phyloP scores from a whole-genome alignment of 495 filamentous ascomycete genomes.

The Beverwykella pulmonaria region DNA sequence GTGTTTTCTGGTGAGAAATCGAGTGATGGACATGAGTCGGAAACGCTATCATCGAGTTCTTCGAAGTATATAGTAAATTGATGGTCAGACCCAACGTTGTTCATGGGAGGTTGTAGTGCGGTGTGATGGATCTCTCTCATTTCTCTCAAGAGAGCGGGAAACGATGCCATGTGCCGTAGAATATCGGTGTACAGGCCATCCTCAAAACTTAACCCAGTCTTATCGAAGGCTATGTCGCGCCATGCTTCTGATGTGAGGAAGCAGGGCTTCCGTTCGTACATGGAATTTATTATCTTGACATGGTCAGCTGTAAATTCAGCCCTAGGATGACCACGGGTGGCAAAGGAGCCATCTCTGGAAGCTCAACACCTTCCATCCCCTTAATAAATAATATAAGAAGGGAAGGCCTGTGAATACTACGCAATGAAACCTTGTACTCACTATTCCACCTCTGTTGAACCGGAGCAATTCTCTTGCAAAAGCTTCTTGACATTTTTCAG shows the following conservation, averaged over 20 bases:
- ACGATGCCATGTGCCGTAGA: slow-evolving; percentile 22
- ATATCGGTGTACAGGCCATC: slow-evolving; percentile 28
- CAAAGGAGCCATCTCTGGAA: too few species aligned
- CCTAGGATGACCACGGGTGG: too few species aligned
- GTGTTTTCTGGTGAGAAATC: neutral
- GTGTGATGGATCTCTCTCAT: slow-evolving; percentile 10
- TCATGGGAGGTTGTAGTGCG: neutral
- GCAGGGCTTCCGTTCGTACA: slow-evolving; percentile 28
- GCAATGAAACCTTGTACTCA: neutral
- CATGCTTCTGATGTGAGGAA: slow-evolving; percentile 27
- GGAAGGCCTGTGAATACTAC: too few species aligned
- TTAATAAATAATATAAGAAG: too few species aligned
- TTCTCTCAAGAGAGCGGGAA: slow-evolving; percentile 24
- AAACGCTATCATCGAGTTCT: neutral
- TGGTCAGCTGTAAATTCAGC: neutral
- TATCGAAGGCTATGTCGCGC: slow-evolving; percentile 29
- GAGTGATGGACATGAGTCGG: neutral
- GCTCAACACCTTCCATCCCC: too few species aligned
- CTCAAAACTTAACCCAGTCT: slow-evolving; percentile 21
- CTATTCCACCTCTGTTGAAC: slow-evolving; percentile 29
- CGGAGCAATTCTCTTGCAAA: slow-evolving; percentile 26
- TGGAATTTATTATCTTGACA: slow-evolving; percentile 24
- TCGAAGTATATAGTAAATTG: neutral
- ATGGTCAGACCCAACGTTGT: neutral
- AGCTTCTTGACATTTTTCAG: slow-evolving; percentile 16